Conservation (phyloP, 106 monocot species). For the Acanthochlamys bracteata region DNA sequence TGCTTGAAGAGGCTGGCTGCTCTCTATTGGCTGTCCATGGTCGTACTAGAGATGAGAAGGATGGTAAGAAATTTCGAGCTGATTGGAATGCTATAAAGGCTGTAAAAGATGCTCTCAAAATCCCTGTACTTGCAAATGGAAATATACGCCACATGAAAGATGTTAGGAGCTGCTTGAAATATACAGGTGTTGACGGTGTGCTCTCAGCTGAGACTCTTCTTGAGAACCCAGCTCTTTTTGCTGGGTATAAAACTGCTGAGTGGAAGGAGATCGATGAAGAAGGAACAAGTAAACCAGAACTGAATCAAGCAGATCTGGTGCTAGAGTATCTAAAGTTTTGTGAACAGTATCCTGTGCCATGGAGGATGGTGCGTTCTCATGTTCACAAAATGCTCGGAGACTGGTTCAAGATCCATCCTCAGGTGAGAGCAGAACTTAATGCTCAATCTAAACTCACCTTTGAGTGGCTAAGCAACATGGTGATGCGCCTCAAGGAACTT, state of each 20-base stretch:
- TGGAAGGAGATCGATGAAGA: constrained; percentile 37
- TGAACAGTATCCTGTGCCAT: constrained; percentile 84
- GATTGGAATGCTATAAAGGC: constrained; percentile 75
- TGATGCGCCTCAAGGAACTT: constrained; percentile 50
- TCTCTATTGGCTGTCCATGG: constrained; percentile 97
- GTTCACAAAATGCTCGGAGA: constrained; percentile 97
- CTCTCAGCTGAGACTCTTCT: constrained; percentile 96
- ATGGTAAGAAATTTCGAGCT: constrained; percentile 84
- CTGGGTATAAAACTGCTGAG: constrained; percentile 51
- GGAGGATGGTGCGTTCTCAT: constrained; percentile 91
- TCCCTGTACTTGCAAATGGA: constrained; percentile 97
- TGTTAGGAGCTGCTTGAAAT: constrained; percentile 54
- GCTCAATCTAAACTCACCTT: constrained; percentile 71
- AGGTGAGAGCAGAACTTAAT: constrained; percentile 88
- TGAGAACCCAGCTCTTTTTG: constrained; percentile 96
- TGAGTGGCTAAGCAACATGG: constrained; percentile 83
- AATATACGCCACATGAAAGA: constrained; percentile 92
- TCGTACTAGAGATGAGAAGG: constrained; percentile 89
- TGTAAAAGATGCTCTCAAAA: constrained; percentile 57
- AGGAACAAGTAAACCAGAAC: constrained; percentile 9
- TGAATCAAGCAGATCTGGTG: constrained; percentile 68
- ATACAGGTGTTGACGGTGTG: constrained; percentile 77
- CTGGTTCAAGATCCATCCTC: constrained; percentile 77
- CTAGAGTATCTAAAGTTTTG: constrained; percentile 82
- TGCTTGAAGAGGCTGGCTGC: constrained; percentile 96